Conservation (phyloP, 495 filamentous ascomycete genomes). For the Xylaria flabelliformis region DNA sequence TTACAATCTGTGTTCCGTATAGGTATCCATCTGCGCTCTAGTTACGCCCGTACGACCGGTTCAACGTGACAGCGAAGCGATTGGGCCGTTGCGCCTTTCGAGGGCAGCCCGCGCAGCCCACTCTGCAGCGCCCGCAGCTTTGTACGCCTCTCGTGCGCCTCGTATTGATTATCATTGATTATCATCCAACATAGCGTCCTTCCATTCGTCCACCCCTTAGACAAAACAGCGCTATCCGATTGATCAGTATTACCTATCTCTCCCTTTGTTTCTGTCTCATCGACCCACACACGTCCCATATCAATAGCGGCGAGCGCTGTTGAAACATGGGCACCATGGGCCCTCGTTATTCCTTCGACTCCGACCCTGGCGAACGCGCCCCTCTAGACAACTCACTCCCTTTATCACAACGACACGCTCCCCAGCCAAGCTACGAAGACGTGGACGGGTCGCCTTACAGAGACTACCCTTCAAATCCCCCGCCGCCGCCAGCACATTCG, state of each 20-base stretch:
- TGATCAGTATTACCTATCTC: constrained; percentile 23
- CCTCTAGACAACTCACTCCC: constrained; percentile 43
- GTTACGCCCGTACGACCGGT: neutral
- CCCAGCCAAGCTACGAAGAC: constrained; percentile 34
- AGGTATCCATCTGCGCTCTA: neutral
- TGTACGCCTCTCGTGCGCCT: constrained; percentile 13
- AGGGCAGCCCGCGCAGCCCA: neutral
- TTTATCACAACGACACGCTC: constrained; percentile 29
- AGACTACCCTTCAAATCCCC: constrained; percentile 34
- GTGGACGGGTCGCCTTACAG: constrained; percentile 31
- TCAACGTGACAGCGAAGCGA: constrained; percentile 1
- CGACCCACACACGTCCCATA: constrained; percentile 20
- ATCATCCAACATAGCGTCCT: neutral
- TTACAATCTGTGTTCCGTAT: neutral
- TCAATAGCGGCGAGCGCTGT: neutral
- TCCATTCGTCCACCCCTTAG: constrained; percentile 3
- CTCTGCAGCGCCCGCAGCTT: neutral
- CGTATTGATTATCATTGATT: constrained; percentile 22
- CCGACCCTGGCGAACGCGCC: constrained; percentile 47
- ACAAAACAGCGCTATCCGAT: neutral
- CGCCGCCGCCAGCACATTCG: constrained; percentile 33
- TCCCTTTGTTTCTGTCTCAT: constrained; percentile 17
- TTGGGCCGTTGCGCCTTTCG: constrained; percentile 6
- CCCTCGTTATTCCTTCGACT: constrained; percentile 41
- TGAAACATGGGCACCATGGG: constrained; percentile 33